phyloP scores from a whole-genome alignment of 805 yeast species.

The Barnettozyma wickerhamii region DNA sequence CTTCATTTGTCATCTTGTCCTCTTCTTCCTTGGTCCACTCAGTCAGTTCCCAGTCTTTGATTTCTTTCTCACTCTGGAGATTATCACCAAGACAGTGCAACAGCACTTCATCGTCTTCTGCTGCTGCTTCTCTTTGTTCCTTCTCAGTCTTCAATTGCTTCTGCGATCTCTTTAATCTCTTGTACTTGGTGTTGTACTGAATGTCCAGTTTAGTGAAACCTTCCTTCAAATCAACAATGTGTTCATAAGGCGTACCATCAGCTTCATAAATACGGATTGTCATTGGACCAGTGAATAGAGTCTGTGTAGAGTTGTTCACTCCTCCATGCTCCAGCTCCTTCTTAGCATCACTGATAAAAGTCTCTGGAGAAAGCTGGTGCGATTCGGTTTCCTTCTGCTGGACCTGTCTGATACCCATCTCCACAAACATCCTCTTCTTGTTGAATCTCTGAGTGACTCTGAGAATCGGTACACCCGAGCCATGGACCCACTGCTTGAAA shows the following conservation, averaged over 20 bases:
- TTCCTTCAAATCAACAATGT: conserved; percentile 88
- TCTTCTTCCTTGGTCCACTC: conserved; percentile 72
- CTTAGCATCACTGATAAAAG: conserved; percentile 37
- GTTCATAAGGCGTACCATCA: conserved; percentile 98
- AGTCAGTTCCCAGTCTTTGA: conserved; percentile 64
- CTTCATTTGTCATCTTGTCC: conserved; percentile 67
- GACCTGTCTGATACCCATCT: conserved; percentile 89
- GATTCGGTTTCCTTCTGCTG: conserved; percentile 57
- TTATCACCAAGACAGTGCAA: conserved; percentile 75
- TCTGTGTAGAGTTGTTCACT: conserved; percentile 17
- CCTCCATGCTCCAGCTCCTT: conserved; percentile 11
- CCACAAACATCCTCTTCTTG: conserved; percentile 89
- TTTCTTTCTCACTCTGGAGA: conserved; percentile 54
- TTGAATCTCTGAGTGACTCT: conserved; percentile 89
- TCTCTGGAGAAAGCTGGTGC: conserved; percentile 30
- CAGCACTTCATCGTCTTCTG: conserved; percentile 33
- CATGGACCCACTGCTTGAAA: conserved; percentile 91
- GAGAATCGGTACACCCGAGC: conserved; percentile 85
- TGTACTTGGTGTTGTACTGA: conserved; percentile 91
- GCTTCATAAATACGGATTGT: conserved; percentile 96
- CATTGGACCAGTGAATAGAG: conserved; percentile 85
- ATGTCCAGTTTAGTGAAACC: conserved; percentile 83
- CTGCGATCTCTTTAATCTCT: conserved; percentile 65
- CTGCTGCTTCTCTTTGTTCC: conserved; percentile 30
- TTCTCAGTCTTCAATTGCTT: conserved; percentile 37